These are phyloP conservation scores for Plasmodium inui DNA, from an alignment of 169 alveolate species.

Conservation along the genomic window DNA sequence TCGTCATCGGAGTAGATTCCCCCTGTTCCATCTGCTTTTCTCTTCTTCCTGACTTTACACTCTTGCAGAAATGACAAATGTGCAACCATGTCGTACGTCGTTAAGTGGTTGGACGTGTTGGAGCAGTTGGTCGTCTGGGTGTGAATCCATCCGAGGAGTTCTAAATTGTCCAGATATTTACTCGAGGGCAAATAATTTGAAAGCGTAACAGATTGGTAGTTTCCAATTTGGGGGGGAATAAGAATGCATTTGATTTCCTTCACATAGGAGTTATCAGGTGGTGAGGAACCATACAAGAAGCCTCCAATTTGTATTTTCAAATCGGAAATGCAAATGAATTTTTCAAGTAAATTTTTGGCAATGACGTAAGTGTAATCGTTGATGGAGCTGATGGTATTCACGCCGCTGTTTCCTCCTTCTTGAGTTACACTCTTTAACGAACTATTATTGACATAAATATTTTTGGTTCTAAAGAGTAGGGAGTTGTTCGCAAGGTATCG, in stretches of 20 bases:
- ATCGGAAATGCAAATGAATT: slow-evolving; percentile 97
- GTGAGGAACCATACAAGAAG: slow-evolving; percentile 93
- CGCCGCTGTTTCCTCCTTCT: slow-evolving; percentile 23
- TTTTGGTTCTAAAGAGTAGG: slow-evolving; percentile 96
- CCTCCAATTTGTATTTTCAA: slow-evolving; percentile 98
- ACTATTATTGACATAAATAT: slow-evolving; percentile 95
- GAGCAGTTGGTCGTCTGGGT: slow-evolving; percentile 93
- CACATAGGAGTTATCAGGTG: slow-evolving; percentile 81
- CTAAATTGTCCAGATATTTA: slow-evolving; percentile 93
- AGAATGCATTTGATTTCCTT: slow-evolving; percentile 95
- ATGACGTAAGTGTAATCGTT: slow-evolving; percentile 94
- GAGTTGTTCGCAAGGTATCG: slow-evolving; percentile 98
- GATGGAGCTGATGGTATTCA: slow-evolving; percentile 57
- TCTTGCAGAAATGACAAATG: slow-evolving; percentile 70
- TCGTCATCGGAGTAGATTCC: slow-evolving; percentile 15
- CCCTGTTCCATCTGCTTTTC: slow-evolving; percentile 1
- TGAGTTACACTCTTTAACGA: slow-evolving; percentile 77
- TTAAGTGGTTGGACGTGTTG: slow-evolving; percentile 87
- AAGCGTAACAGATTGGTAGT: slow-evolving; percentile 93
- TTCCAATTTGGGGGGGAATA: slow-evolving; percentile 98
- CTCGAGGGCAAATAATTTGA: slow-evolving; percentile 95
- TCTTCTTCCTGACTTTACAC: slow-evolving; percentile 24
- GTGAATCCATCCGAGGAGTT: slow-evolving; percentile 98
- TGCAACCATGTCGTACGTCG: slow-evolving; percentile 77
- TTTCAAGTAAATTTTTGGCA: slow-evolving; percentile 98